These are phyloP conservation scores for Rhizopogon rudus DNA, from an alignment of 768 basidiomycete genomes.

Conservation along the genomic window DNA sequence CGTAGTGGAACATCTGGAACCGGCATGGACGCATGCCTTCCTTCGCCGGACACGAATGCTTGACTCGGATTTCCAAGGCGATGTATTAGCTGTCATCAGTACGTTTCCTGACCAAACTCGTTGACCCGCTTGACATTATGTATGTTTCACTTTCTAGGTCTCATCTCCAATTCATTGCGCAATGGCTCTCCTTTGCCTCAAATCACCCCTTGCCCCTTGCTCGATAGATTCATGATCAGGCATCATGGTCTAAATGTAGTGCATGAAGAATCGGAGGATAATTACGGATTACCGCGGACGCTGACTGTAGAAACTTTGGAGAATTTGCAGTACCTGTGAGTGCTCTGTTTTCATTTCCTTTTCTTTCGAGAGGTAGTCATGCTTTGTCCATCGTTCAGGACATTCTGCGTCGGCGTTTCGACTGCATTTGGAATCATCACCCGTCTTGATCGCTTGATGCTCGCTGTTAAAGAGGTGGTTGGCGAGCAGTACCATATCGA, in stretches of 20 bases:
- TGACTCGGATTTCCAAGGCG: constrained; percentile 81
- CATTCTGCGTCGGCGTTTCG: constrained; percentile 69
- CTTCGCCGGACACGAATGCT: constrained; percentile 68
- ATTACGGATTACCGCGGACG: constrained; percentile 66
- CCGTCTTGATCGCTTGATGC: constrained; percentile 71
- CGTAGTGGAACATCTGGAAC: constrained; percentile 66
- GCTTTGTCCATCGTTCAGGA: constrained; percentile 29
- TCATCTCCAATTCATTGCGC: constrained; percentile 73
- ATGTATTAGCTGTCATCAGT: constrained; percentile 81
- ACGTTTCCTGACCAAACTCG: constrained; percentile 12
- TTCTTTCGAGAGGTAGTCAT: constrained; percentile 2
- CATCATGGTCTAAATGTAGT: constrained; percentile 64
- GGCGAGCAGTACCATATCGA: constrained; percentile 87
- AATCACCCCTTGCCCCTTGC: constrained; percentile 73
- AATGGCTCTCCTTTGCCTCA: constrained; percentile 77
- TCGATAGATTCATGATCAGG: constrained; percentile 40
- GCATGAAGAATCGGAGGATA: constrained; percentile 65
- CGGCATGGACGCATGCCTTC: constrained; percentile 74
- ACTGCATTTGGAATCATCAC: constrained; percentile 66
- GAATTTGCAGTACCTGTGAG: constrained; percentile 77
- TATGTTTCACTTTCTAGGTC: constrained; percentile 34
- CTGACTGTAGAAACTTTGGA: constrained; percentile 70
- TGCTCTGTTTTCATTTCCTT: constrained; percentile 11
- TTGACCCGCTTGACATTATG: neutral
- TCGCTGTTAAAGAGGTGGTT: constrained; percentile 80